Base-by-base conservation (phyloP, 1,139 yeast genomes). In the Insectozyma bohioensis region DNA sequence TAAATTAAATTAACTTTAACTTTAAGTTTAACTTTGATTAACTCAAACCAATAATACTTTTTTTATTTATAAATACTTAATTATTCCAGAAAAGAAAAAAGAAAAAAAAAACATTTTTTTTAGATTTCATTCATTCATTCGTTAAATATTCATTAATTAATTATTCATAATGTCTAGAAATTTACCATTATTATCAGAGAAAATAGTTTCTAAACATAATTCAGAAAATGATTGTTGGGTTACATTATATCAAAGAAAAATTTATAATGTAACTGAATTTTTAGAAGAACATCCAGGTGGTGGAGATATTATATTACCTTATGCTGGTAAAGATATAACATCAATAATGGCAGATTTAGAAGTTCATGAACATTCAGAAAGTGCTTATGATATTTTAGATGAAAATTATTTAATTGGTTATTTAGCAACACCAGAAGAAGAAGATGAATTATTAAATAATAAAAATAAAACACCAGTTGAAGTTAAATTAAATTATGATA, bases 271-370 rank as follows among this genome's bases (percentile, higher is more conserved):
- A 30, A 81, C 92, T 0, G 72, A 63, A 6, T 92, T 88, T 48
- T 52, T 88, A 27, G 82, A 80, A 23, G 90, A 84, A 47, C 95
- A 88, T 56, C 96, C 97, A 0, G 96, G 85, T 36, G 97, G 96
- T 11, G 78, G 75, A 4, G 90, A 86, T 36, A 54, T 85, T 25
- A 75, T 92, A 38, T 49, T 73, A 36, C 90, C 86, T 4, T 78
- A 80, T 53, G 92, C 87, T 10, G 96, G 97, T 30, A 72, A 80
- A 53, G 97, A 92, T 54, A 69, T 88, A 42, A 85, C 97, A 9
- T 74, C 71, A 28, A 78, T 85, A 30, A 71, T 90, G 77, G 77
- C 81, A n/a, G 94, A 86, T 51, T 58, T 65, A 12, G 56, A 52
- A 4, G 69, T 82, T 21, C 95, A 88, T 54, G 77, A 73, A 35